Evolutionary conservation across 2,329 filamentous ascomycete genomes (phyloP).

Genomic region (Colletotrichum echinochloae): DNA sequence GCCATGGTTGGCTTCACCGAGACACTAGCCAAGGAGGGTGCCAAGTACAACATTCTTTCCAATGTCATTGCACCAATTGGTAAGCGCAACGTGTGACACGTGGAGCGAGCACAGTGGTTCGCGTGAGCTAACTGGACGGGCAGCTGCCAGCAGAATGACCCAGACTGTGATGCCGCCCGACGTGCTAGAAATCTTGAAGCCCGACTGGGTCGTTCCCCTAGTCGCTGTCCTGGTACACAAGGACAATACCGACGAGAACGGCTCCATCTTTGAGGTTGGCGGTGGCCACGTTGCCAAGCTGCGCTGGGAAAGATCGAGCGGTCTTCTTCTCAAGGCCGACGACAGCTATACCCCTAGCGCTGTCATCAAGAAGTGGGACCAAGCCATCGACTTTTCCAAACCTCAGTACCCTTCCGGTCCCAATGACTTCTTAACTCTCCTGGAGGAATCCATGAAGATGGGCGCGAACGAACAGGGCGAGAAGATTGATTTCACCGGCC

Average conservation of each 20-base stretch:
- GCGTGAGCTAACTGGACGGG: constrained; percentile 14
- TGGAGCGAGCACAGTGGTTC: constrained; percentile 6
- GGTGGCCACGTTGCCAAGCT: constrained; percentile 93
- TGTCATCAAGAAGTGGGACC: constrained; percentile 88
- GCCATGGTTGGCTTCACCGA: constrained; percentile 97
- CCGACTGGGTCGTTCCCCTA: constrained; percentile 94
- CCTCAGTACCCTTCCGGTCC: constrained; percentile 86
- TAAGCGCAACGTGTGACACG: constrained; percentile 46
- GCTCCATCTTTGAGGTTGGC: constrained; percentile 92
- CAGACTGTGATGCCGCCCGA: constrained; percentile 97
- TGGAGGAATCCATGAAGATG: constrained; percentile 86
- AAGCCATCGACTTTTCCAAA: constrained; percentile 86
- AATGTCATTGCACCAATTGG: constrained; percentile 94
- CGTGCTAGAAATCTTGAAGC: constrained; percentile 84
- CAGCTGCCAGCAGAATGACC: constrained; percentile 93
- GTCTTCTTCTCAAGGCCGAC: constrained; percentile 90
- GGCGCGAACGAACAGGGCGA: constrained; percentile 78
- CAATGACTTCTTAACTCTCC: constrained; percentile 87
- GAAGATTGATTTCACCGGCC: constrained; percentile 83
- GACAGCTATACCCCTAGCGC: constrained; percentile 88
- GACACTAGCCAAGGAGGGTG: constrained; percentile 95
- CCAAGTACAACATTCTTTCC: constrained; percentile 96
- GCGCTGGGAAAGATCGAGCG: constrained; percentile 92
- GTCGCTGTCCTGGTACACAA: constrained; percentile 91
- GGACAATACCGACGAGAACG: constrained; percentile 84